Conservation (phyloP, 164 flowering plant species). For the Buxus sempervirens region DNA sequence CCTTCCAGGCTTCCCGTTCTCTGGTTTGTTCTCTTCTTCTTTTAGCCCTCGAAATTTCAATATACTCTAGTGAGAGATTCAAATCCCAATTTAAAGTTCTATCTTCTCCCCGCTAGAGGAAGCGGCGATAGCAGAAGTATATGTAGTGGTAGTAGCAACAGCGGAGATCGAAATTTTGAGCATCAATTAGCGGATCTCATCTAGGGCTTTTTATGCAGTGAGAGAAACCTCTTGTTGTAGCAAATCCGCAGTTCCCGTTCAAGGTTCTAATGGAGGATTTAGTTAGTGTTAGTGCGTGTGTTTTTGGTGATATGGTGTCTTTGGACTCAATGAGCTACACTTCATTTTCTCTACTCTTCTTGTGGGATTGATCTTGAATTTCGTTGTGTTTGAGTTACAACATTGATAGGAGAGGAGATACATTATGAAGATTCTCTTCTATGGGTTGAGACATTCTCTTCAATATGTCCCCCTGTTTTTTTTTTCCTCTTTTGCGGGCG, state of each 20-base stretch:
- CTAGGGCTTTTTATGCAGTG: conserved; percentile 48
- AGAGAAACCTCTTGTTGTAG: conserved; percentile 66
- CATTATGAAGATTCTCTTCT: no score
- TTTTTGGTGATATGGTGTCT: conserved; percentile 73
- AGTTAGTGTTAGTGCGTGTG: conserved; percentile 55
- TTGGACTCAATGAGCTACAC: conserved; percentile 71
- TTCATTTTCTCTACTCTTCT: conserved; percentile 72
- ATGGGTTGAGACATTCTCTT: no score
- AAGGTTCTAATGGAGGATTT: conserved; percentile 79
- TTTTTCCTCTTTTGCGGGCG: no score
- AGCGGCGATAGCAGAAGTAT: neutral
- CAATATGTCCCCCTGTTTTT: no score
- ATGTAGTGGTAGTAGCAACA: conserved; percentile 15
- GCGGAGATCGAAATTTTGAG: conserved; percentile 11
- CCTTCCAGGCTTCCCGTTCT: no score
- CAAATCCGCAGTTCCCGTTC: conserved; percentile 77
- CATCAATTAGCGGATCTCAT: conserved; percentile 26
- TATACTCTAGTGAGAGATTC: neutral
- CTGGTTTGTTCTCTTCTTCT: no score
- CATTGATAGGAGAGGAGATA: no score
- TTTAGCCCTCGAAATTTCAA: neutral
- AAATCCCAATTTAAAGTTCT: neutral
- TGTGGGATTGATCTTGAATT: conserved; percentile 63
- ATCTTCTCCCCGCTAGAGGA: conserved; percentile 9
- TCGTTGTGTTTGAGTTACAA: no score